Percentiles rank a stretch among this genome's conserved stretches.
Evolutionary conservation across 1,139 yeast genomes (phyloP).

Genomic region (Debaryomycetaceae sp.): DNA sequence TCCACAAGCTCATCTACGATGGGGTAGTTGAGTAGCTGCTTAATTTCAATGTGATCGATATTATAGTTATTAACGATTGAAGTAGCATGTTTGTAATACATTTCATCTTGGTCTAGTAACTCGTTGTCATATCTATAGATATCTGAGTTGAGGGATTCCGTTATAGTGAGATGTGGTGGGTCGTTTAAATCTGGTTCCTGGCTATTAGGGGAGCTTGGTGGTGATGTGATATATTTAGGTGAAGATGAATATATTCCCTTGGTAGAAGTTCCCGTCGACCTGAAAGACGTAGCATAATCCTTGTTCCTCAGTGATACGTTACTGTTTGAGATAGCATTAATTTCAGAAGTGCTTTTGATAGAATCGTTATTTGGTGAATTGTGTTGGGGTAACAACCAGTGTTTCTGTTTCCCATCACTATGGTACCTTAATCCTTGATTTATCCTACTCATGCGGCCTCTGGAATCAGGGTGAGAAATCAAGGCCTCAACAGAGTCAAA

Average conservation of each 20-base stretch:
- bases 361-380: slow-evolving; percentile 11
- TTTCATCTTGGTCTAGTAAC: slow-evolving; percentile 40
- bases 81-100: slow-evolving; percentile 30
- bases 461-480: slow-evolving; percentile 65
- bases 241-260: slow-evolving; percentile 31
- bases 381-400: slow-evolving; percentile 65
- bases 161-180: slow-evolving; percentile 13
- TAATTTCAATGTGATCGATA: slow-evolving; percentile 34
- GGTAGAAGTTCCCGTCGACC: slow-evolving; percentile 32
- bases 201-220: slow-evolving; percentile 19
- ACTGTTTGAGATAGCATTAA: slow-evolving; percentile 17
- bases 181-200: slow-evolving; percentile 8
- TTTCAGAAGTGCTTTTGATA: slow-evolving; percentile 27
- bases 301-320: not conserved
- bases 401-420: slow-evolving; percentile 73
- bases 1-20: slow-evolving; percentile 42
- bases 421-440: slow-evolving; percentile 82
- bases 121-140: slow-evolving; percentile 31
- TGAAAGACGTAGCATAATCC: slow-evolving; percentile 29
- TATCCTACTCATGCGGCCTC: slow-evolving; percentile 66
- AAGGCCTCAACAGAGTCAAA: slow-evolving; percentile 79
- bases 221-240: slow-evolving; percentile 19
- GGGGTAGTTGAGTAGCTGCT: slow-evolving; percentile 38
- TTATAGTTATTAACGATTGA: slow-evolving; percentile 38
- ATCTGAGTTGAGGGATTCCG: slow-evolving; percentile 27